Conservation (phyloP, 73 alveolate genomes). For the Paramecium tetraurelia region DNA sequence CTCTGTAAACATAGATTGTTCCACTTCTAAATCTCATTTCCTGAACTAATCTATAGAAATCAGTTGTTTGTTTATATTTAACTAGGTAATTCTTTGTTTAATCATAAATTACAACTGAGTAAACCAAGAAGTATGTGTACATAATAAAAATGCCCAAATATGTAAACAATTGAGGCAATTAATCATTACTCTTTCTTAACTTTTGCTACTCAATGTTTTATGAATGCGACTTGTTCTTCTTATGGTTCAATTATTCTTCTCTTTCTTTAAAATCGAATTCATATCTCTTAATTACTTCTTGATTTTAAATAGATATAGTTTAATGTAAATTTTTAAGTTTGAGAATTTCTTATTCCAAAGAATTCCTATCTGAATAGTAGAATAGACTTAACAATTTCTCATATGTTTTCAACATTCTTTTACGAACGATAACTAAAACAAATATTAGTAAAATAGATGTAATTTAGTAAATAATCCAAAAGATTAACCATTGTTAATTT, state of each 20-base stretch:
- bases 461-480: neutral
- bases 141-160: neutral
- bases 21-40: slow-evolving; percentile 35
- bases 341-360: neutral
- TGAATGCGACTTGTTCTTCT: neutral
- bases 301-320: neutral
- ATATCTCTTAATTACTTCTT: neutral
- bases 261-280: neutral
- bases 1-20: neutral
- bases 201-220: neutral
- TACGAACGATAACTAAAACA: neutral
- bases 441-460: neutral
- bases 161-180: neutral
- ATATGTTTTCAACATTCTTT: neutral
- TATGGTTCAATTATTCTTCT: neutral
- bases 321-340: neutral
- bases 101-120: neutral
- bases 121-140: neutral
- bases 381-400: neutral
- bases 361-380: neutral
- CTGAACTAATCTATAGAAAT: neutral
- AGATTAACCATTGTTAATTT: neutral
- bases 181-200: neutral
- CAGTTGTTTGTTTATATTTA: neutral
- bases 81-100: neutral